Percentiles rank a stretch among this genome's conserved stretches.
Evolutionary conservation across 805 yeast species (phyloP).

Genomic region (Hemisphaericaspora nanyangensis): DNA sequence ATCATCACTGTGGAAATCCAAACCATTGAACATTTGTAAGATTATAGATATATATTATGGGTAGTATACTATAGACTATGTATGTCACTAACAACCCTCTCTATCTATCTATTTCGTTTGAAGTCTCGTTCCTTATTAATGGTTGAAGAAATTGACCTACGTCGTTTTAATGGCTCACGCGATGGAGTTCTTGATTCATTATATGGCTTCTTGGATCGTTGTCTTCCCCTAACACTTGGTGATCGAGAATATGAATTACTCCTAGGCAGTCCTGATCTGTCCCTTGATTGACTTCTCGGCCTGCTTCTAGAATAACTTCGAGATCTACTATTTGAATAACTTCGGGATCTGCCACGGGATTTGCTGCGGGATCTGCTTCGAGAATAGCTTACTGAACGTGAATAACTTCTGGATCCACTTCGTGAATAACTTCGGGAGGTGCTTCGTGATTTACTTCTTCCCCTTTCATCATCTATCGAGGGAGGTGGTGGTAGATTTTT

Average conservation of each 20-base stretch:
- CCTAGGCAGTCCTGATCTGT: slow-evolving; percentile 5
- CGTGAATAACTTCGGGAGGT: slow-evolving; percentile 9
- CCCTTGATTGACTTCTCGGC: slow-evolving; percentile 10
- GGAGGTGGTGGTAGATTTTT: slow-evolving; percentile 23
- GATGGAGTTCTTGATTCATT: slow-evolving; percentile 6
- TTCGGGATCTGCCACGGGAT: slow-evolving; percentile 10
- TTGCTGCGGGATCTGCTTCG: slow-evolving; percentile 10
- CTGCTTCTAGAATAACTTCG: slow-evolving; percentile 10
- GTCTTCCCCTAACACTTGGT: background rate
- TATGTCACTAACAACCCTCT: too few species aligned
- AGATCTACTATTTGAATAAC: slow-evolving; percentile 9
- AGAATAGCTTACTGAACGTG: slow-evolving; percentile 12
- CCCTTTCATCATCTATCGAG: slow-evolving; percentile 14
- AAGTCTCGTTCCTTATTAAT: background rate
- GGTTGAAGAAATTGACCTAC: background rate
- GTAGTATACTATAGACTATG: too few species aligned
- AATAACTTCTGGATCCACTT: slow-evolving; percentile 12
- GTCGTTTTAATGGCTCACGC: slow-evolving; percentile 3
- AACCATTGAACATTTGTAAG: too few species aligned
- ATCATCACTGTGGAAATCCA: too few species aligned
- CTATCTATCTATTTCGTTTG: background rate
- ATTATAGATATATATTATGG: too few species aligned
- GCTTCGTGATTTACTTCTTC: slow-evolving; percentile 11
- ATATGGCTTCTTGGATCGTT: background rate
- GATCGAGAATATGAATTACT: background rate